Base-by-base conservation (phyloP, 2,329 filamentous ascomycete species). In the Nothopassalora personata region DNA sequence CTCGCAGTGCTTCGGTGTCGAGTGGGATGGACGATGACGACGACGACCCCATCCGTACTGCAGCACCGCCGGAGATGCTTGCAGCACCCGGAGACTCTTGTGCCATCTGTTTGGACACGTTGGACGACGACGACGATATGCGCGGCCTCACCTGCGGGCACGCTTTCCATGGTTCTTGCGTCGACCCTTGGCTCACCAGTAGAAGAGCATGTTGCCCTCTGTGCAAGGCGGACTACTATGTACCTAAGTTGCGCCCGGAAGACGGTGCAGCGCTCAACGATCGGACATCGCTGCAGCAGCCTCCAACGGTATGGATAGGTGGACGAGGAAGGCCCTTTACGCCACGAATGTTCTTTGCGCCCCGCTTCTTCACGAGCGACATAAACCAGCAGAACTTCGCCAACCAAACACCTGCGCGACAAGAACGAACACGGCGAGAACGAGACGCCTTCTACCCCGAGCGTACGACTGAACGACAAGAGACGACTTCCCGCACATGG, bases 191-290 rank as follows among this genome's bases (percentile, higher is more conserved):
- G 94, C 79, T 99, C 64, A 99, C 94, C 9, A 92, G 89, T 71
- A 86, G 94, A 63, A 87, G 93, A 65, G 94, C 94, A 28, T 97
- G 93, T 79, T 99, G 94, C 73, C 94, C 94, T 5, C 86, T 99
- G 6, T 99, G 94, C 81, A 99, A 99, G 77, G 90, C 93, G 45
- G 94, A 99, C 72, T 99, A 97, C 74, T 97, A 96, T 74, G 87
- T 91, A 2, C 93, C 94, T 0, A 97, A 97, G 76, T 90, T 91
- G 53, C 88, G 91, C 15, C 80, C 89, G 3, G 84, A 86, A 61
- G 80, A 76, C 8, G 79, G 80, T 54, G 59, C 57, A 27, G 49
- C 60, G 8, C 58, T 57, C 18, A 55, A 54, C 11, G 59, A 60
- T n/a, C 45, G 63, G 36, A 51, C 53, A 15, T 49, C 67, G 39